A percentile compares a stretch with the other conserved stretches of the same genome.
phyloP scores from a whole-genome alignment of 164 flowering plant genomes.

The Santalum album region DNA sequence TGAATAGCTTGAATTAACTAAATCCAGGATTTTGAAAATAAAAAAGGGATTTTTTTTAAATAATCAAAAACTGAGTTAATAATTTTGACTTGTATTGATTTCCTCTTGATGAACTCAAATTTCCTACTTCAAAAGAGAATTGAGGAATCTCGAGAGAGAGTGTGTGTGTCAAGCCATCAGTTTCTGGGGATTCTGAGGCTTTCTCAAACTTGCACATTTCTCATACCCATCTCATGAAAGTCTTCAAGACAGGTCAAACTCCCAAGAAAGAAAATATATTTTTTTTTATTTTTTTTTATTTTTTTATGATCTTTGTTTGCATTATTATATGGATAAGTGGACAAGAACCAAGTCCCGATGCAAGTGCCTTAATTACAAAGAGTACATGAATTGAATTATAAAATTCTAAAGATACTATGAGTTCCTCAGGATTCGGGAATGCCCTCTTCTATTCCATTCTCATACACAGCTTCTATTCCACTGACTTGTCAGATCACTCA shows the following conservation, averaged over 20 bases:
- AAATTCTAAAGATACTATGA: slow-evolving; percentile 14
- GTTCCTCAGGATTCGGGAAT: slow-evolving; percentile 57
- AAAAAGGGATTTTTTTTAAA: too few relatives aligned
- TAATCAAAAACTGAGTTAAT: slow-evolving; percentile 11
- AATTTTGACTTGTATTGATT: slow-evolving; percentile 20
- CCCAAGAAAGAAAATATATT: slow-evolving; percentile 19
- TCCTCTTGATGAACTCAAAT: slow-evolving; percentile 12
- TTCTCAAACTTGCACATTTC: slow-evolving; percentile 11
- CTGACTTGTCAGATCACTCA: slow-evolving; percentile 62
- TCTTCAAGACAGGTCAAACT: slow-evolving; percentile 37
- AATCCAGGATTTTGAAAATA: too few relatives aligned
- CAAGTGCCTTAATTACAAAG: slow-evolving; percentile 24
- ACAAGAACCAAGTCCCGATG: slow-evolving; percentile 33
- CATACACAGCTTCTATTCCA: slow-evolving; percentile 64
- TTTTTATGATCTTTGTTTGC: slow-evolving; percentile 17
- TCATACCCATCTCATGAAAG: slow-evolving; percentile 17
- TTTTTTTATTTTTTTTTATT: too few relatives aligned
- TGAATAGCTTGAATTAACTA: too few relatives aligned
- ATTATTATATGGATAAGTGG: slow-evolving; percentile 21
- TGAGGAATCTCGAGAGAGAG: slow-evolving; percentile 54
- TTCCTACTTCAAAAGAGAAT: slow-evolving; percentile 28
- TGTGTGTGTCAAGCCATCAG: slow-evolving; percentile 25
- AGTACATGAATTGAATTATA: slow-evolving; percentile 22
- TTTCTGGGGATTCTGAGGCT: slow-evolving; percentile 31
- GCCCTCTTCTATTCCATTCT: slow-evolving; percentile 66